Evolutionary conservation across 2,329 filamentous ascomycete genomes (phyloP), one percentile per base, ranked within the genome.

Genomic region (Huntiella abstrusa): DNA sequence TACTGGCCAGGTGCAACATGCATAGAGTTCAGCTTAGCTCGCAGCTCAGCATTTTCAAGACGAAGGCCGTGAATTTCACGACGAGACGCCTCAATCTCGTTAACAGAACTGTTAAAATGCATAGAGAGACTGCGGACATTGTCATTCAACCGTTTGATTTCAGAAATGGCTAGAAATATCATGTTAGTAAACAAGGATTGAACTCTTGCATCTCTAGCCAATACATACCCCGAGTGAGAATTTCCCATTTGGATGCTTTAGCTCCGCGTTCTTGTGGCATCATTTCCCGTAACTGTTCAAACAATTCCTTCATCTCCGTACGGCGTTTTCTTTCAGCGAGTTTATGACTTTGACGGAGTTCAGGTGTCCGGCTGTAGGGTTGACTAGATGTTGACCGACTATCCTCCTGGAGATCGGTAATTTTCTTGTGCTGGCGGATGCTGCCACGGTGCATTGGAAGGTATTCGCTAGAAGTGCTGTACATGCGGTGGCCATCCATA

Each of bases 171-270:
- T 77, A 51, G 33, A n/a, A 19, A 36, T 38, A 48, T 32, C 17
- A 41, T 33, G 32, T 56, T 39, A 28, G 12, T 4, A 32, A 12
- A 28, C 12, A 11, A 17, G 12, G 41, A 33, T 16, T 33, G 5
- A 13, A 33, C 12, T 33, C 12, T 19, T 3, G 8, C n/a, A 10
- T 33, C 5, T 3, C n/a, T 41, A 12, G 34, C 12, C 11, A 5
- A 16, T 4, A 58, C 70, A 51, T 64, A 87, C 83, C 81, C 67
- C 88, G 88, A 2, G 81, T 86, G 12, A 92, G 59, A 42, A 88
- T 86, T 55, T 92, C 83, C 83, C 83, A 92, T 55, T 92, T 92
- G 53, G 82, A 87, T 0, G 83, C 83, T 59, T 91, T 92, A 17
- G 80, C 80, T 1, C 83, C 83, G 12, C 83, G 75, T 55, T 84